Percentiles rank a stretch among this genome's conserved stretches.
These are phyloP conservation scores for Mucor piriformis DNA, from an alignment of 371 early-diverging fungal species.

Conservation along the genomic window DNA sequence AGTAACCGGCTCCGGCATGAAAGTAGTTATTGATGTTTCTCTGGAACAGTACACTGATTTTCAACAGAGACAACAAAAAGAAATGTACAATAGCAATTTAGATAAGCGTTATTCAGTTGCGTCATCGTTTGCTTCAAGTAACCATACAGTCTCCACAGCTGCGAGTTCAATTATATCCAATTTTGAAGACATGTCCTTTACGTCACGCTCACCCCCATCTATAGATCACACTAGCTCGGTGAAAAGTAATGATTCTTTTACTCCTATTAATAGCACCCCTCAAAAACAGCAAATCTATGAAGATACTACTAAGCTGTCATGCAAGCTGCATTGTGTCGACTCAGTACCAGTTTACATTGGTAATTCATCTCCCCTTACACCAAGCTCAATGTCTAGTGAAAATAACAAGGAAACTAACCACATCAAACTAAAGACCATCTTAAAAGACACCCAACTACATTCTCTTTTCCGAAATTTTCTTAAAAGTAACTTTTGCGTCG, in stretches of 20 bases:
- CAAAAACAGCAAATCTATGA: neutral
- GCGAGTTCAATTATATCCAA: neutral
- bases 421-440: slow-evolving; percentile 50
- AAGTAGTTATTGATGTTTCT: slow-evolving; percentile 18
- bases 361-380: neutral
- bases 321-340: neutral
- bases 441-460: slow-evolving; percentile 45
- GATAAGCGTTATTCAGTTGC: neutral
- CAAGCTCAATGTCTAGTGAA: neutral
- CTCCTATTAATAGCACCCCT: neutral
- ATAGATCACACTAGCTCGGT: no score
- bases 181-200: neutral
- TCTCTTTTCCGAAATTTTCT: slow-evolving; percentile 56
- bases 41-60: slow-evolving; percentile 13
- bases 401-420: slow-evolving; percentile 50
- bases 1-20: slow-evolving; percentile 20
- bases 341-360: neutral
- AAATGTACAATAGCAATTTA: neutral
- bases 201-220: neutral
- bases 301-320: neutral
- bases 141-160: neutral
- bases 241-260: neutral
- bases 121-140: neutral
- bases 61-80: neutral
- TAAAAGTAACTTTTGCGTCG: slow-evolving; percentile 54